phyloP scores from a whole-genome alignment of 768 basidiomycete species.

The Roridomyces roridus region DNA sequence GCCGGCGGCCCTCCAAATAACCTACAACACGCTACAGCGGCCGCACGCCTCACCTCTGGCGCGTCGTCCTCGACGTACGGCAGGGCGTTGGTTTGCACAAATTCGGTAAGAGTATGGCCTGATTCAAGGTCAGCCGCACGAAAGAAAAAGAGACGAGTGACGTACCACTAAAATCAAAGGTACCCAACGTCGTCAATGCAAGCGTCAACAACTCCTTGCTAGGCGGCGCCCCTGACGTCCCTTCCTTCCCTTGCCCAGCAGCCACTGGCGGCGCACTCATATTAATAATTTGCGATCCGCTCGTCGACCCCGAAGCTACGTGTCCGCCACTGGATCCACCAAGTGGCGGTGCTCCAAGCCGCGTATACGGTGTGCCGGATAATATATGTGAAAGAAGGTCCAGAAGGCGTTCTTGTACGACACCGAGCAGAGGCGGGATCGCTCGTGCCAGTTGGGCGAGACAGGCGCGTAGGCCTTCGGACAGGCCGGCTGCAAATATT shows the following conservation, averaged over 20 bases:
- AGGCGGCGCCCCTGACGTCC: conserved; percentile 28
- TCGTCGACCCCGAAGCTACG: conserved; percentile 12
- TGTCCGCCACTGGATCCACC: conserved; percentile 59
- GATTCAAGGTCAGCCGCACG: background rate
- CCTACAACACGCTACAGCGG: conserved; percentile 89
- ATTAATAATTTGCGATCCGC: too few species aligned
- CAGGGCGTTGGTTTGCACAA: conserved; percentile 88
- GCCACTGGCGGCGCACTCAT: conserved; percentile 9
- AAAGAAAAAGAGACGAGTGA: background rate
- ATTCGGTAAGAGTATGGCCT: conserved; percentile 96
- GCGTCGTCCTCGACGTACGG: conserved; percentile 96
- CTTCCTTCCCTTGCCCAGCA: background rate
- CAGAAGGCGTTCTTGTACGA: conserved; percentile 95
- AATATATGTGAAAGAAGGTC: conserved; percentile 86
- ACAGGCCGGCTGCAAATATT: conserved; percentile 76
- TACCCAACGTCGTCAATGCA: conserved; percentile 85
- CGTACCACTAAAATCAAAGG: conserved; percentile 93
- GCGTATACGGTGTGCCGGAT: conserved; percentile 83
- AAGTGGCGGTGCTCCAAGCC: conserved; percentile 81
- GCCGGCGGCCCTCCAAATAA: conserved; percentile 75
- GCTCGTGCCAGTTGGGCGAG: conserved; percentile 82
- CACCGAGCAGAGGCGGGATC: conserved; percentile 89
- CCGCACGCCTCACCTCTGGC: conserved; percentile 85
- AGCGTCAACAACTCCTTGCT: conserved; percentile 68
- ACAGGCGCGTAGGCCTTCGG: conserved; percentile 85